phyloP scores from a whole-genome alignment of 768 basidiomycete genomes.

The Pisolithus marmoratus region DNA sequence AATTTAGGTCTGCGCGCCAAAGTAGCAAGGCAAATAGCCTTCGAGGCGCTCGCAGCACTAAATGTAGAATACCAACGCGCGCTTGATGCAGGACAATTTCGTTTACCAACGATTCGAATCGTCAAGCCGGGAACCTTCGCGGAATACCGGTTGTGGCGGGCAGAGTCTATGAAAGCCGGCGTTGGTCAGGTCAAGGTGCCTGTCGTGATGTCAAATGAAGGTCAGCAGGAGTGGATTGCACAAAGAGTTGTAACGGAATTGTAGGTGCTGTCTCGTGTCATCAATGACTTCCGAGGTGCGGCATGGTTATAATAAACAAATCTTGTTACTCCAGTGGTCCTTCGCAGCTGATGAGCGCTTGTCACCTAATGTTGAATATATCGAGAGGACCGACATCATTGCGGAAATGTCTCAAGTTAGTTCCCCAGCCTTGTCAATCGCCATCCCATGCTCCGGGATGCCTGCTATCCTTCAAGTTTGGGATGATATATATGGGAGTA shows the following conservation, averaged over 20 bases:
- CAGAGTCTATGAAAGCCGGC: slow-evolving; percentile 4
- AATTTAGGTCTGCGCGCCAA: slow-evolving; percentile 5
- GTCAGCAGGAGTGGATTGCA: slow-evolving; percentile 5
- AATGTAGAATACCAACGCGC: neutral
- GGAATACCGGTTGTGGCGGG: slow-evolving; percentile 7
- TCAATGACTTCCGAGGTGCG: too few relatives aligned
- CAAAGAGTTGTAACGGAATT: neutral
- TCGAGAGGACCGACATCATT: too few relatives aligned
- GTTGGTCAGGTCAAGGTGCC: slow-evolving; percentile 13
- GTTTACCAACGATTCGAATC: slow-evolving; percentile 10
- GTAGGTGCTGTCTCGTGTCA: too few relatives aligned
- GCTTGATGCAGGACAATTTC: neutral
- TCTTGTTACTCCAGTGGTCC: too few relatives aligned
- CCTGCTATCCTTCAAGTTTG: too few relatives aligned
- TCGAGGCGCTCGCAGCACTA: slow-evolving; percentile 1
- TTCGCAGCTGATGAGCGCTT: too few relatives aligned
- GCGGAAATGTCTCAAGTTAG: too few relatives aligned
- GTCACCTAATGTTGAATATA: too few relatives aligned
- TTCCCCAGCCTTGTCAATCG: too few relatives aligned
- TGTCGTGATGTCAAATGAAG: slow-evolving; percentile 3
- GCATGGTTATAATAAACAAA: too few relatives aligned
- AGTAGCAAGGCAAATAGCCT: slow-evolving; percentile 1
- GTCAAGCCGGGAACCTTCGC: slow-evolving; percentile 9
- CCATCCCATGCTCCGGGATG: too few relatives aligned
- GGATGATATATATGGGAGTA: too few relatives aligned